Conservation (phyloP, 768 basidiomycete species). For the Mrakia hoshinonis region DNA sequence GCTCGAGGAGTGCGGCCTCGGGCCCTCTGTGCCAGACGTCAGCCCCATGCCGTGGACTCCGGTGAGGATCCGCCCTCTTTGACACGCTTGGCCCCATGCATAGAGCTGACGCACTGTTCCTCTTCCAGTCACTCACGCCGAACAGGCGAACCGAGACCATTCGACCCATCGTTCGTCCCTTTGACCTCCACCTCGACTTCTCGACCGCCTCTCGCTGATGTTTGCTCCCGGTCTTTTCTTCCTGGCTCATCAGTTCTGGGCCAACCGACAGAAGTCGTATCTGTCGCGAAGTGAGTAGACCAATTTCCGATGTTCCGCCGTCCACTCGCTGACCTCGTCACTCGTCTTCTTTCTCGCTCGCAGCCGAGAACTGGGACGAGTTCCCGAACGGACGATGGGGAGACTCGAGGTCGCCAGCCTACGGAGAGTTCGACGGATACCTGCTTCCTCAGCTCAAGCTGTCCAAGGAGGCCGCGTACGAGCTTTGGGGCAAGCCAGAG, state of each 20-base stretch:
- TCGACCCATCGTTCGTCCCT: slow-evolving; percentile 58
- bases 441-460: slow-evolving; percentile 27
- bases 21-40: slow-evolving; percentile 78
- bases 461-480: slow-evolving; percentile 35
- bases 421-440: slow-evolving; percentile 85
- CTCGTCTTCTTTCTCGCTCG: not conserved
- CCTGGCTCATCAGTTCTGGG: slow-evolving; percentile 43
- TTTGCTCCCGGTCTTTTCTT: not conserved
- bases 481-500: slow-evolving; percentile 37
- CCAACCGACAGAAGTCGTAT: slow-evolving; percentile 90
- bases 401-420: slow-evolving; percentile 92
- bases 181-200: not conserved
- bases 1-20: slow-evolving; percentile 72
- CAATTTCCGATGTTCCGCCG: not conserved
- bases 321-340: not conserved
- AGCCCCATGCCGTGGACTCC: slow-evolving; percentile 97
- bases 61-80: slow-evolving; percentile 44
- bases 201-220: not conserved
- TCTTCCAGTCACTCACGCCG: slow-evolving; percentile 73
- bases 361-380: slow-evolving; percentile 93
- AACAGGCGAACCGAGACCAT: slow-evolving; percentile 83
- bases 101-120: not conserved
- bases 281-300: slow-evolving; percentile 61
- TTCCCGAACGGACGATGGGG: slow-evolving; percentile 99
- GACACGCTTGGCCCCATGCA: not conserved